These are phyloP conservation scores for Talaromyces sp. DNA, from an alignment of 2,329 filamentous ascomycete genomes.

Conservation along the genomic window DNA sequence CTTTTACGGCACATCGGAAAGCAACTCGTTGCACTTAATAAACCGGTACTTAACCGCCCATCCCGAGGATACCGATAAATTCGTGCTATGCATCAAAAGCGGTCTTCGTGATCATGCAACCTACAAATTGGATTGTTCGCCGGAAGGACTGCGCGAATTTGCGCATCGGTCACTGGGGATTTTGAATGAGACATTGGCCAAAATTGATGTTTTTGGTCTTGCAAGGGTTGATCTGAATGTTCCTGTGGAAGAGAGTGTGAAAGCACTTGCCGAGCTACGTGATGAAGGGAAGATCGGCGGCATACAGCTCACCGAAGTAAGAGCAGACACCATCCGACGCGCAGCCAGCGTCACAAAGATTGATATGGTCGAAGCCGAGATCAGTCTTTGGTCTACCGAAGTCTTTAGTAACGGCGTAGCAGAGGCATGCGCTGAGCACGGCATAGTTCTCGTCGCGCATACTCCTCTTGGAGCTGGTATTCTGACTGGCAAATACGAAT, in stretches of 20 bases:
- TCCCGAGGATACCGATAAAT: slow-evolving; percentile 61
- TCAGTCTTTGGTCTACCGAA: slow-evolving; percentile 58
- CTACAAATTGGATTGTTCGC: slow-evolving; percentile 51
- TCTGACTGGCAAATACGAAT: slow-evolving; percentile 51
- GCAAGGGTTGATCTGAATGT: slow-evolving; percentile 56
- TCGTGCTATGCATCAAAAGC: slow-evolving; percentile 64
- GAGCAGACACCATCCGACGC: slow-evolving; percentile 45
- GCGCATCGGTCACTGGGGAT: slow-evolving; percentile 58
- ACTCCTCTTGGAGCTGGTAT: slow-evolving; percentile 60
- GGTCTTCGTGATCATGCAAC: slow-evolving; percentile 37
- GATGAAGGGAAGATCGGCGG: slow-evolving; percentile 46
- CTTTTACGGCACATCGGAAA: slow-evolving; percentile 60
- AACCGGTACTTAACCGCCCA: slow-evolving; percentile 62
- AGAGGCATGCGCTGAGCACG: slow-evolving; percentile 55
- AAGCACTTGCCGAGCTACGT: slow-evolving; percentile 38
- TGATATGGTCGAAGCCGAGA: slow-evolving; percentile 60
- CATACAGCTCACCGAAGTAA: slow-evolving; percentile 45
- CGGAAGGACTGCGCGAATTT: slow-evolving; percentile 55
- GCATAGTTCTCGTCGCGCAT: slow-evolving; percentile 60
- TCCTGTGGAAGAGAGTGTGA: slow-evolving; percentile 50
- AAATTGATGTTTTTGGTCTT: slow-evolving; percentile 61
- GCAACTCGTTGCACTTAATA: slow-evolving; percentile 60
- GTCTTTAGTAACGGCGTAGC: slow-evolving; percentile 61
- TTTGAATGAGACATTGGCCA: slow-evolving; percentile 48
- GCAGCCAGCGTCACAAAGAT: slow-evolving; percentile 54